A percentile compares a stretch with the other conserved stretches of the same genome.
phyloP scores from a whole-genome alignment of 345 rosid species.

The Orychophragmus violaceus region DNA sequence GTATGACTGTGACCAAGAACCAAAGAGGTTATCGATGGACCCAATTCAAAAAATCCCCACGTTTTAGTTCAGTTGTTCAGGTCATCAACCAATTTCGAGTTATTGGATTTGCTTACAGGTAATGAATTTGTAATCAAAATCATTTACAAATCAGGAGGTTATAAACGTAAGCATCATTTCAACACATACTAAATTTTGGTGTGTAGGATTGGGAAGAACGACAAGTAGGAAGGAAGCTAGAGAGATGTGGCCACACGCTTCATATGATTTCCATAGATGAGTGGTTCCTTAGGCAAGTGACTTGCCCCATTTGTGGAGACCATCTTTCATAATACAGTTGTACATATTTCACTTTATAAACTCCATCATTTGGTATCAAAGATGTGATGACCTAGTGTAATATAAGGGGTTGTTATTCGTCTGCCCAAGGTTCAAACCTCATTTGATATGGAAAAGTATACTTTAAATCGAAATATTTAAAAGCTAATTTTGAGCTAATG shows the following conservation, averaged over 20 bases:
- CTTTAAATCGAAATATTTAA: no score
- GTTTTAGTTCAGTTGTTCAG: conserved; percentile 11
- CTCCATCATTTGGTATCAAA: no score
- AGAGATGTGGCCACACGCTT: conserved; percentile 56
- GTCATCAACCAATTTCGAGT: conserved; percentile 6
- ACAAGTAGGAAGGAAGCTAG: conserved; percentile 50
- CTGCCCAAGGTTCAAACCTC: no score
- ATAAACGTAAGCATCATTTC: neutral
- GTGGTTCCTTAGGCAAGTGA: conserved; percentile 54
- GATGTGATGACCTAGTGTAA: no score
- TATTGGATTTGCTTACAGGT: conserved; percentile 85
- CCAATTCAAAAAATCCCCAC: conserved; percentile 43
- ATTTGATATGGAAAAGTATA: no score
- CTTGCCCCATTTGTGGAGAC: conserved; percentile 79
- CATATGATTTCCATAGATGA: conserved; percentile 63
- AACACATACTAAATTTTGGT: neutral
- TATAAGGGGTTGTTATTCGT: no score
- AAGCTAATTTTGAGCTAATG: no score
- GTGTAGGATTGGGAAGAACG: conserved; percentile 60
- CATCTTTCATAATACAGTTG: conserved; percentile 21
- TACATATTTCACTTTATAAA: neutral
- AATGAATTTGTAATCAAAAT: neutral
- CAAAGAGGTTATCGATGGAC: conserved; percentile 38
- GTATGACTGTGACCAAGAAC: conserved; percentile 41
- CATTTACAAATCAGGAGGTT: neutral